Base-by-base conservation (phyloP, 805 yeast species). In the Jamesozyma gamospora region DNA sequence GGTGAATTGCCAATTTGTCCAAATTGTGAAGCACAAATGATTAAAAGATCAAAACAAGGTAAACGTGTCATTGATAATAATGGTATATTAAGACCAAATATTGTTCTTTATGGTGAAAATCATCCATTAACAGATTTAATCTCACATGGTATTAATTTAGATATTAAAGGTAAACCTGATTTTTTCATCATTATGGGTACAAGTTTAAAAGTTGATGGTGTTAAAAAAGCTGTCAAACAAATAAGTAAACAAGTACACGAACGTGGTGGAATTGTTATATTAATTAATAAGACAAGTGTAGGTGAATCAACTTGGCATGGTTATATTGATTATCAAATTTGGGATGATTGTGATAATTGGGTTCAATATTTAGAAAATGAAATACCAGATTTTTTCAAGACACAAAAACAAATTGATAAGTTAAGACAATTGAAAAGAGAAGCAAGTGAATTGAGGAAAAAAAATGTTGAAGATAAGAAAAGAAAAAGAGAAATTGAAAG, bases 51-150 rank as follows among this genome's bases (percentile, higher is more conserved):
- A 12, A 67, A 65, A 41, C 60, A 67, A 14, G 97, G 97, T 3
- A 87, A 87, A 58, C 63, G 98, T 41, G 56, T 73, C 8, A 75
- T 82, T 1, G 80, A 84, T 0, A 66, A 67, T 32, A 74, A 80
- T 4, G 98, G 98, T 0, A 61, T 75, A 19, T 63, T 92, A 33
- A 70, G 96, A 41, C 98, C 98, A 4, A 82, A 82, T 51, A 87
- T 90, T 42, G 95, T 90, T 1, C 67, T 90, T 17, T 90, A 90
- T 58, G 96, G 96, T 2, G 97, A 90, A 55, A 79, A 87, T 51
- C 97, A 90, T 60, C 96, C 96, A 1, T 75, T 77, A 45, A 77
- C 87, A 4, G 95, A 85, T 44, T 63, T 69, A n/a, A 76, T 90
- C 32, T 82, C 94, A 2, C 70, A 69, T 35, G 86, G 87, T 7